A percentile compares a stretch with the other conserved stretches of the same genome.
Evolutionary conservation across 352 stramenopile species (phyloP).

Genomic region (Globisporangium heterothallicum): DNA sequence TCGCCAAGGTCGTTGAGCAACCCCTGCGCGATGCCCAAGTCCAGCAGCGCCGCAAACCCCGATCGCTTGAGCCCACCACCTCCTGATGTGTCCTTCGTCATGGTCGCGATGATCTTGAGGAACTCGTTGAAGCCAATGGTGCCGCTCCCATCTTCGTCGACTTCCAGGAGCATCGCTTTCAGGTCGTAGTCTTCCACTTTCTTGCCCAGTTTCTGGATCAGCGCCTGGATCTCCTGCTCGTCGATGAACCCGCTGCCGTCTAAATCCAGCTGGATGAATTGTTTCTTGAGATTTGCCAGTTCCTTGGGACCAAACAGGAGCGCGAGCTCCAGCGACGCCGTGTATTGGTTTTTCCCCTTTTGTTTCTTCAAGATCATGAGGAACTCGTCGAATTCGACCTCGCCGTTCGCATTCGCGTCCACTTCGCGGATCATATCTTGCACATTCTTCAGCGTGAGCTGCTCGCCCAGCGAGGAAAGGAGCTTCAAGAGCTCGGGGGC

Average conservation of each 20-base stretch:
- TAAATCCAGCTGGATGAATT: constrained; percentile 65
- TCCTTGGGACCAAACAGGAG: constrained; percentile 61
- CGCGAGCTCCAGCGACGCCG: constrained; percentile 52
- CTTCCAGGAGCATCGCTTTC: constrained; percentile 51
- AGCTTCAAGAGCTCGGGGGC: constrained; percentile 53
- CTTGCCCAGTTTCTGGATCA: constrained; percentile 60
- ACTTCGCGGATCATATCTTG: constrained; percentile 51
- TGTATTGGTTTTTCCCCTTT: constrained; percentile 56
- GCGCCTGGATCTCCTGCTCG: constrained; percentile 46
- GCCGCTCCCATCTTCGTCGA: constrained; percentile 61
- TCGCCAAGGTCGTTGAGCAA: constrained; percentile 61
- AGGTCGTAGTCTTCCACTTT: constrained; percentile 41
- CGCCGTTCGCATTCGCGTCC: constrained; percentile 50
- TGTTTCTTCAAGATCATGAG: constrained; percentile 52
- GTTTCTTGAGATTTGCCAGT: constrained; percentile 55
- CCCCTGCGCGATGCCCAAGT: constrained; percentile 55
- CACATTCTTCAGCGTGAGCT: constrained; percentile 49
- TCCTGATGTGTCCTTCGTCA: constrained; percentile 49
- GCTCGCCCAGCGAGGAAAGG: constrained; percentile 51
- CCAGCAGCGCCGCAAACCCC: constrained; percentile 45
- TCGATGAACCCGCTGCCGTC: constrained; percentile 68
- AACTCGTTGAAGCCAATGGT: constrained; percentile 73
- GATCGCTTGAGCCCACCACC: constrained; percentile 21
- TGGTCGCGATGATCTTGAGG: constrained; percentile 52
- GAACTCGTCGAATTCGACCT: constrained; percentile 73